A percentile compares a stretch with the other conserved stretches of the same genome.
These are phyloP conservation scores for Ceratocystis cacaofunesta DNA, from an alignment of 2,329 filamentous ascomycete genomes.

Conservation along the genomic window DNA sequence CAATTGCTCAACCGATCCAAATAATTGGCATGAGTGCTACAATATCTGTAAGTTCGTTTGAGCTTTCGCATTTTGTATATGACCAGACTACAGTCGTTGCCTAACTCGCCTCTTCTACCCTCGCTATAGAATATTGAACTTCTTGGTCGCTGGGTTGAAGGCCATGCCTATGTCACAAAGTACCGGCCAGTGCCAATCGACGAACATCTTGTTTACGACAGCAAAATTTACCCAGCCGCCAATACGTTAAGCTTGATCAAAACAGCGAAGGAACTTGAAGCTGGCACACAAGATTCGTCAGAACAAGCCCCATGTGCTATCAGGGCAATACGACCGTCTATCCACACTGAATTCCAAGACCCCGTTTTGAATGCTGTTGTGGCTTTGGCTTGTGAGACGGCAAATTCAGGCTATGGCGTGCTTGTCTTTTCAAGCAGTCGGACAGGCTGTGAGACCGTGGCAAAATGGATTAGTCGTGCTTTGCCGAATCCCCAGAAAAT, in stretches of 20 bases:
- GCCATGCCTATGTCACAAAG: constrained; percentile 55
- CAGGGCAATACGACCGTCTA: constrained; percentile 39
- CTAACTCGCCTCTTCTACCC: not conserved
- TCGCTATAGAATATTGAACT: constrained; percentile 48
- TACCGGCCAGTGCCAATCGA: constrained; percentile 64
- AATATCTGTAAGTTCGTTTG: constrained; percentile 40
- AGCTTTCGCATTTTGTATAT: too few relatives aligned
- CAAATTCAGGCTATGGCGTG: constrained; percentile 51
- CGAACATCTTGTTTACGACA: constrained; percentile 59
- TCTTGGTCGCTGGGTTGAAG: constrained; percentile 54
- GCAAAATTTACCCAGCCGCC: constrained; percentile 48
- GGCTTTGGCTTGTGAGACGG: constrained; percentile 53
- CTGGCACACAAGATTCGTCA: constrained; percentile 22
- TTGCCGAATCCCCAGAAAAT: constrained; percentile 39
- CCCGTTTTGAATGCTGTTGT: constrained; percentile 56
- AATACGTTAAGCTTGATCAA: constrained; percentile 41
- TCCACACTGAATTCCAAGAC: constrained; percentile 46
- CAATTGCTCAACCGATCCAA: constrained; percentile 51
- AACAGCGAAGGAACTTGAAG: constrained; percentile 37
- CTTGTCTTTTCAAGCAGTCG: constrained; percentile 62
- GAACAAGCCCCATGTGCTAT: constrained; percentile 23
- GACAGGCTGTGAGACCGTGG: constrained; percentile 50
- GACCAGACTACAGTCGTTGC: too few relatives aligned
- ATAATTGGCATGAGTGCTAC: constrained; percentile 72
- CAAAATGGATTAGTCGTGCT: constrained; percentile 50